Conservation (phyloP, 2,329 filamentous ascomycete species). For the Neopestalotiopsis rosae region DNA sequence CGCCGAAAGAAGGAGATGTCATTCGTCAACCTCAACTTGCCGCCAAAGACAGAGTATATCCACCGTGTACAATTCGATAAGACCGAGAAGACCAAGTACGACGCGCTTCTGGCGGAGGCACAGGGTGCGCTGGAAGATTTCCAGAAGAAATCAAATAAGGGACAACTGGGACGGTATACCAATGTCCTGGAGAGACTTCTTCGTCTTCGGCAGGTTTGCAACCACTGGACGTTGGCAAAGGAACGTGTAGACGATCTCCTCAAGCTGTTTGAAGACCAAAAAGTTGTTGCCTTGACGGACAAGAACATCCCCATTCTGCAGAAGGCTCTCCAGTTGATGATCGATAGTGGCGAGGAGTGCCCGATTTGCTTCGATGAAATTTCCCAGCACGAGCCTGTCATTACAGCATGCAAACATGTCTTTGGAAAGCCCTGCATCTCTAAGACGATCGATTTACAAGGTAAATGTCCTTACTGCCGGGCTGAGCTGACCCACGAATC, state of each 20-base stretch:
- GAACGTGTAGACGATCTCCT: slow-evolving; percentile 76
- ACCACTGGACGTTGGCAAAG: slow-evolving; percentile 85
- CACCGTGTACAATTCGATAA: slow-evolving; percentile 75
- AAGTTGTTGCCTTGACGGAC: slow-evolving; percentile 71
- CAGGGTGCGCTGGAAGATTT: slow-evolving; percentile 71
- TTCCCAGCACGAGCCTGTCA: slow-evolving; percentile 67
- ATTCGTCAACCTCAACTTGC: slow-evolving; percentile 82
- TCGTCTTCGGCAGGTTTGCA: slow-evolving; percentile 83
- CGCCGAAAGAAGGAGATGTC: slow-evolving; percentile 87
- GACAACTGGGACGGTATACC: slow-evolving; percentile 65
- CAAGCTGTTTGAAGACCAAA: slow-evolving; percentile 69
- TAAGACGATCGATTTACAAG: slow-evolving; percentile 74
- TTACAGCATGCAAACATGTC: slow-evolving; percentile 83
- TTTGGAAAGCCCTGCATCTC: slow-evolving; percentile 79
- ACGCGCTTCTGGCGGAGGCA: slow-evolving; percentile 75
- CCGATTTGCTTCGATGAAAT: slow-evolving; percentile 79
- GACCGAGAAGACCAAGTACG: slow-evolving; percentile 79
- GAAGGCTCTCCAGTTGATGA: slow-evolving; percentile 74
- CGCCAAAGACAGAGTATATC: slow-evolving; percentile 77
- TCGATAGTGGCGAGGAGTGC: slow-evolving; percentile 84
- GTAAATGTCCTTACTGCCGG: slow-evolving; percentile 86
- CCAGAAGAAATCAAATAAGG: slow-evolving; percentile 49
- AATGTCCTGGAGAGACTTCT: slow-evolving; percentile 82
- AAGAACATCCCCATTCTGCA: slow-evolving; percentile 77
- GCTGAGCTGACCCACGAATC: slow-evolving; percentile 65